Evolutionary conservation across 305 asterid species (phyloP).

Genomic region (Striga hermonthica): DNA sequence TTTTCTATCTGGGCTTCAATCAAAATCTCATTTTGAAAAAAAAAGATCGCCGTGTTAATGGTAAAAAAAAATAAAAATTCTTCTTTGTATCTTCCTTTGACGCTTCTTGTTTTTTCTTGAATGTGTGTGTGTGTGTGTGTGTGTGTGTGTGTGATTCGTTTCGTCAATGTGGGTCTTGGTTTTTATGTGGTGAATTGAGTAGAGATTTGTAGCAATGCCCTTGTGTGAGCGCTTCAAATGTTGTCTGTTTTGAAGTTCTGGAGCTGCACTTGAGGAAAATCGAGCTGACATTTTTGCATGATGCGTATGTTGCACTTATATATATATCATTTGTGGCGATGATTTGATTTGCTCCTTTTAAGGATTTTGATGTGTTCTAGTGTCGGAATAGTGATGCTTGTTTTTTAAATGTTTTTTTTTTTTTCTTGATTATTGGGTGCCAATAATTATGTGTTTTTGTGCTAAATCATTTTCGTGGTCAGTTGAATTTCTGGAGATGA

Average conservation of each 20-base stretch:
- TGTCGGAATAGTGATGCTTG: slow-evolving; percentile 16
- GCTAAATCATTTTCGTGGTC: slow-evolving; percentile 21
- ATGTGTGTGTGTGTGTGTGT: slow-evolving; percentile 13
- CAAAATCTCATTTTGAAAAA: slow-evolving; percentile 26
- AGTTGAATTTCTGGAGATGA: slow-evolving; percentile 28
- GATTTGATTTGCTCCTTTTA: slow-evolving; percentile 17
- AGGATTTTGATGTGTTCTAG: slow-evolving; percentile 17
- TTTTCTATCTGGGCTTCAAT: slow-evolving; percentile 22
- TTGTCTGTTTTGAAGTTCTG: slow-evolving; percentile 5
- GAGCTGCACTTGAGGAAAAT: slow-evolving; percentile 32
- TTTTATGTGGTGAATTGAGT: slow-evolving; percentile 23
- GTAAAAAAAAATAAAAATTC: background rate
- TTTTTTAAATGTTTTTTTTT: background rate
- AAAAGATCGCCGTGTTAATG: slow-evolving; percentile 29
- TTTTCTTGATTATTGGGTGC: background rate
- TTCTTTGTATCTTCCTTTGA: background rate
- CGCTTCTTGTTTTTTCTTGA: background rate
- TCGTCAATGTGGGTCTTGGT: slow-evolving; percentile 34
- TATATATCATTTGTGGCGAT: background rate
- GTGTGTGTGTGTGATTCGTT: slow-evolving; percentile 21
- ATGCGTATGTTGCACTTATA: slow-evolving; percentile 25
- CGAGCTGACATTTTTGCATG: slow-evolving; percentile 37
- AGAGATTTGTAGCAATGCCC: slow-evolving; percentile 18
- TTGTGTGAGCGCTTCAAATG: background rate
- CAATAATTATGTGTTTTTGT: slow-evolving; percentile 14